Evolutionary conservation across 768 basidiomycete species (phyloP).

Genomic region (Lactifluus pinguis): DNA sequence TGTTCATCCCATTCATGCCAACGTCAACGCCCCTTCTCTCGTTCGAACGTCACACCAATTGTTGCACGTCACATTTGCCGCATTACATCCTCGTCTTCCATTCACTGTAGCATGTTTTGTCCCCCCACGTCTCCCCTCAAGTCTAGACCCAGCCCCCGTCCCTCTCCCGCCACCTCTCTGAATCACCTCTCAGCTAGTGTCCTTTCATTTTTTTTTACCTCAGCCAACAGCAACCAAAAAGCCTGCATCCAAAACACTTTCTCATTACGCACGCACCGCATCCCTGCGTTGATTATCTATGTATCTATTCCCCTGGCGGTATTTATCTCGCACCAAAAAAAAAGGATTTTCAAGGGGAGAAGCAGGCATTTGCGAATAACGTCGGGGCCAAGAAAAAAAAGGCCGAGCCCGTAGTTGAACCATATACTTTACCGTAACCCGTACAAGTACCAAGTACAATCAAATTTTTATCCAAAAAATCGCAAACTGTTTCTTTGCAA

Average conservation of each 20-base stretch:
- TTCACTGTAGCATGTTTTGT: conserved; percentile 3
- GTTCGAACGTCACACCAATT: not conserved
- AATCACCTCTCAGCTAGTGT: not conserved
- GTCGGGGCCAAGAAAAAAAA: not conserved
- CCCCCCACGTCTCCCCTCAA: not conserved
- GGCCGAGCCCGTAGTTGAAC: conserved; percentile 1
- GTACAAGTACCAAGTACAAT: conserved; percentile 5
- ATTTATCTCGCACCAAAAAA: conserved; percentile 17
- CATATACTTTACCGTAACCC: conserved; percentile 8
- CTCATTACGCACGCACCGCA: not conserved
- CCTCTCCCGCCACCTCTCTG: not conserved
- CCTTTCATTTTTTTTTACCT: not conserved
- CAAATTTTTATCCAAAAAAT: not conserved
- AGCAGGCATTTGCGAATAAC: not conserved
- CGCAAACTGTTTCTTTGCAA: not conserved
- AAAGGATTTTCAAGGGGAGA: not conserved
- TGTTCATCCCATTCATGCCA: conserved; percentile 9
- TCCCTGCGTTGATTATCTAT: conserved; percentile 11
- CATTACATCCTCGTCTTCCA: not conserved
- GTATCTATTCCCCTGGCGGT: conserved; percentile 17
- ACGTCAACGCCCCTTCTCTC: conserved; percentile 2
- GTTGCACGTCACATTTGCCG: conserved; percentile 1
- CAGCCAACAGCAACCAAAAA: not conserved
- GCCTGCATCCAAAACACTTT: conserved; percentile 1
- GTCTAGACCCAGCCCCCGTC: not conserved